Evolutionary conservation across 305 asterid species (phyloP).

Genomic region (Lippia alba): DNA sequence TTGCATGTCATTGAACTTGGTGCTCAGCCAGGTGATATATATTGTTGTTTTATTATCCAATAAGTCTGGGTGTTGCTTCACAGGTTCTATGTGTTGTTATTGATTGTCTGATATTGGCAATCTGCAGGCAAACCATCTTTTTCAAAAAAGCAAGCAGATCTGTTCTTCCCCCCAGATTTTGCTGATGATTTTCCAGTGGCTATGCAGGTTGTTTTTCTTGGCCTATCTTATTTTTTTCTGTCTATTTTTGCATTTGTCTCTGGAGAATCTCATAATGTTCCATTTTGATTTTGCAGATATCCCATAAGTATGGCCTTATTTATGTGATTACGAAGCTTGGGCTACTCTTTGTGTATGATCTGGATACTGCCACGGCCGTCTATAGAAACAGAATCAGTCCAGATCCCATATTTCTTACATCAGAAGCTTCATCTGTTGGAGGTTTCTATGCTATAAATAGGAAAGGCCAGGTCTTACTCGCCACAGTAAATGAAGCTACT

Average conservation of each 20-base stretch:
- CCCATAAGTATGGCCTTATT: slow-evolving; percentile 89
- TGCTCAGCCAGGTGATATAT: slow-evolving; percentile 88
- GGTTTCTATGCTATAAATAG: slow-evolving; percentile 98
- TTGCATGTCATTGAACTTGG: slow-evolving; percentile 98
- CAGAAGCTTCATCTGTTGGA: slow-evolving; percentile 95
- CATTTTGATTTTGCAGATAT: slow-evolving; percentile 65
- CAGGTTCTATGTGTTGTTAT: slow-evolving; percentile 23
- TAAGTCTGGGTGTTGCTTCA: slow-evolving; percentile 23
- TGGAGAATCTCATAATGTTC: slow-evolving; percentile 27
- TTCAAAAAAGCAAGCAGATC: slow-evolving; percentile 96
- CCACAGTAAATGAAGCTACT: slow-evolving; percentile 95
- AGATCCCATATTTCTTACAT: slow-evolving; percentile 94
- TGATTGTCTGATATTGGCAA: slow-evolving; percentile 31
- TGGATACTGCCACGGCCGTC: slow-evolving; percentile 94
- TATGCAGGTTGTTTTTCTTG: slow-evolving; percentile 45
- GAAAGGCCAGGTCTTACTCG: slow-evolving; percentile 97
- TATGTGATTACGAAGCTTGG: slow-evolving; percentile 99
- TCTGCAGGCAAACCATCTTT: slow-evolving; percentile 89
- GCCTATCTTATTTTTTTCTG: neutral
- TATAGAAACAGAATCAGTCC: slow-evolving; percentile 99
- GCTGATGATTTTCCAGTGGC: slow-evolving; percentile 71
- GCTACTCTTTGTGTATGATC: slow-evolving; percentile 95
- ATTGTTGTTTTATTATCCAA: slow-evolving; percentile 7
- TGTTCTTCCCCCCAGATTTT: slow-evolving; percentile 97
- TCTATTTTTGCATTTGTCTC: slow-evolving; percentile 17